Conservation (phyloP, 768 basidiomycete genomes). For the Xanthoconium stramineum region DNA sequence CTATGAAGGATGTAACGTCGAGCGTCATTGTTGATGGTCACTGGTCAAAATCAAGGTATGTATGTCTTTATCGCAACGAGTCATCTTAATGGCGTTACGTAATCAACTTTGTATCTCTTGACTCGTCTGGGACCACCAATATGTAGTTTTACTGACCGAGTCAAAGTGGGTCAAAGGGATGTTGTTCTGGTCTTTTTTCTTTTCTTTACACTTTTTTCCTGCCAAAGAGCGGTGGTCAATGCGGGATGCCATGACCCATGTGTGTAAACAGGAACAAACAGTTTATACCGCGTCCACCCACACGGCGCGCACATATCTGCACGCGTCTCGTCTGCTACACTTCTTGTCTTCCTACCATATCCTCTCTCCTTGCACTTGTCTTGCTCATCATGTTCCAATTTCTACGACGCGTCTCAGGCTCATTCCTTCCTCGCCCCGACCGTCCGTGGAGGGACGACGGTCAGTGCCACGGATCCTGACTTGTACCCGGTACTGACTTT, state of each 20-base stretch:
- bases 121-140: too few species aligned
- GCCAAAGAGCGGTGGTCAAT: too few species aligned
- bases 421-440: conserved; percentile 67
- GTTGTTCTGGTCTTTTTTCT: too few species aligned
- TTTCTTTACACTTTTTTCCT: background rate
- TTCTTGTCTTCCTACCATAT: background rate
- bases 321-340: conserved; percentile 1
- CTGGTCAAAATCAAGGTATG: background rate
- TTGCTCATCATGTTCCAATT: conserved; percentile 54
- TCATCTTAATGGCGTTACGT: conserved; percentile 6
- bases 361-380: background rate
- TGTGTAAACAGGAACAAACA: conserved; percentile 29
- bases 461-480: conserved; percentile 34
- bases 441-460: conserved; percentile 78
- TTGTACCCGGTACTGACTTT: conserved; percentile 9
- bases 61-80: background rate
- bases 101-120: conserved; percentile 1
- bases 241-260: background rate
- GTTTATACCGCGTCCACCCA: background rate
- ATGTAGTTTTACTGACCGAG: too few species aligned
- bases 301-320: conserved; percentile 6
- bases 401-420: conserved; percentile 67
- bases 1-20: conserved; percentile 77
- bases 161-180: too few species aligned
- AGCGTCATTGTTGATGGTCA: conserved; percentile 58